Evolutionary conservation across 2,329 filamentous ascomycete species (phyloP).

Genomic region (Arthrocladium fulminans): DNA sequence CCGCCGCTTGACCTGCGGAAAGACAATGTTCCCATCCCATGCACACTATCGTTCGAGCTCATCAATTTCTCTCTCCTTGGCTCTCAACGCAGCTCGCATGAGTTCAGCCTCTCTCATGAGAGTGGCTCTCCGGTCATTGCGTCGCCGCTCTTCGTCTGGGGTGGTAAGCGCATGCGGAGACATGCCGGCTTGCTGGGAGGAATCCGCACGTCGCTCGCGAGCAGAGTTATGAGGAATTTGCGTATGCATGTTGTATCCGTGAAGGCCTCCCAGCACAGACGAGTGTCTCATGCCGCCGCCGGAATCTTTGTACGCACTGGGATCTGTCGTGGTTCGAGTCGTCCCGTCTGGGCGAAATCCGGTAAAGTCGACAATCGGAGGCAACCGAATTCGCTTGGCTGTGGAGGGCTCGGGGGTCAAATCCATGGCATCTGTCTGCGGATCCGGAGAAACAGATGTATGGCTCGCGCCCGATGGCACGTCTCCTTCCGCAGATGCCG

Average conservation of each 20-base stretch:
- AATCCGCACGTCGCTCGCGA: slow-evolving; percentile 35
- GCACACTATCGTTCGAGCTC: slow-evolving; percentile 27
- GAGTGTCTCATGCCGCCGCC: slow-evolving; percentile 22
- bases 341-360: slow-evolving; percentile 31
- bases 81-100: slow-evolving; percentile 63
- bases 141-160: slow-evolving; percentile 11
- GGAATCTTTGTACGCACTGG: slow-evolving; percentile 29
- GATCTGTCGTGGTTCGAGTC: slow-evolving; percentile 25
- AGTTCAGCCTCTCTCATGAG: slow-evolving; percentile 64
- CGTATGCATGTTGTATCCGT: slow-evolving; percentile 13
- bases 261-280: not conserved
- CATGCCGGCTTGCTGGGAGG: slow-evolving; percentile 28
- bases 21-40: no score
- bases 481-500: slow-evolving; percentile 48
- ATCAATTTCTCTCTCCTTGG: slow-evolving; percentile 66
- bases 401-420: slow-evolving; percentile 9
- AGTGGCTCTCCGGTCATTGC: slow-evolving; percentile 24
- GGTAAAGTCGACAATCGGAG: slow-evolving; percentile 44
- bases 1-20: no score
- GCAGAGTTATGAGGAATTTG: slow-evolving; percentile 22
- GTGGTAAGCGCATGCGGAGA: slow-evolving; percentile 11
- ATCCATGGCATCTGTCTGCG: slow-evolving; percentile 1
- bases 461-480: slow-evolving; percentile 26
- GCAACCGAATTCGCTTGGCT: slow-evolving; percentile 25
- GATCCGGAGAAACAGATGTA: slow-evolving; percentile 13